Conservation (phyloP, 1,139 yeast genomes). For the Hyphopichia pseudoburtonii region DNA sequence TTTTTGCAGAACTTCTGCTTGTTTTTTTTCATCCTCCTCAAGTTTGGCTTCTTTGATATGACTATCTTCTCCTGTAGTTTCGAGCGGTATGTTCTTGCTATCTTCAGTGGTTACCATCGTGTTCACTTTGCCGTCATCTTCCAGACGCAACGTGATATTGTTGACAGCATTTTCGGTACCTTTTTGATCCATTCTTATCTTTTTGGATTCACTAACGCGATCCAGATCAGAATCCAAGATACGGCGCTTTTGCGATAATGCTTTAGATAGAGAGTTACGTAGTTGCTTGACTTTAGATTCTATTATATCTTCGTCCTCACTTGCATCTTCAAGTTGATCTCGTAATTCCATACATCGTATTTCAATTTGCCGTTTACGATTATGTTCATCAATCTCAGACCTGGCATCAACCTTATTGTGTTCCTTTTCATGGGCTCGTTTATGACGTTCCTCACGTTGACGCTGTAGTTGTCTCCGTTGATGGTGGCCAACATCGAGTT, state of each 20-base stretch:
- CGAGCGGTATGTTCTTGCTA: too few relatives aligned
- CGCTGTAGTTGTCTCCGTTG: constrained; percentile 26
- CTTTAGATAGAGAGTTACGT: constrained; percentile 12
- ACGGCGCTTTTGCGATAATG: background rate
- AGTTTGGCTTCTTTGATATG: too few relatives aligned
- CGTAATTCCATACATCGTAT: constrained; percentile 55
- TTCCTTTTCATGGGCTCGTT: constrained; percentile 15
- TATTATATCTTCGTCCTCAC: constrained; percentile 27
- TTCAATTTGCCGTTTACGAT: constrained; percentile 49
- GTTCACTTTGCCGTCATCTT: too few relatives aligned
- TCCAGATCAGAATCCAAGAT: background rate
- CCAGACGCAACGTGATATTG: too few relatives aligned
- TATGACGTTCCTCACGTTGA: constrained; percentile 12
- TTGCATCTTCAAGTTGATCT: constrained; percentile 55
- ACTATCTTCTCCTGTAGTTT: too few relatives aligned
- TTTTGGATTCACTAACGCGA: background rate
- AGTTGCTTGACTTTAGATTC: constrained; percentile 19
- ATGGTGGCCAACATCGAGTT: constrained; percentile 30
- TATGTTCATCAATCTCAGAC: constrained; percentile 32
- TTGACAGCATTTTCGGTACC: too few relatives aligned
- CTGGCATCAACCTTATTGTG: constrained; percentile 8
- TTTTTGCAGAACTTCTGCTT: too few relatives aligned
- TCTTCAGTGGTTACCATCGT: too few relatives aligned
- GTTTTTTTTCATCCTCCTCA: too few relatives aligned
- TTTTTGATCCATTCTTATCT: too few relatives aligned